These are phyloP conservation scores for Lathyrus oleraceus DNA, from an alignment of 306 rosid species.

Conservation along the genomic window DNA sequence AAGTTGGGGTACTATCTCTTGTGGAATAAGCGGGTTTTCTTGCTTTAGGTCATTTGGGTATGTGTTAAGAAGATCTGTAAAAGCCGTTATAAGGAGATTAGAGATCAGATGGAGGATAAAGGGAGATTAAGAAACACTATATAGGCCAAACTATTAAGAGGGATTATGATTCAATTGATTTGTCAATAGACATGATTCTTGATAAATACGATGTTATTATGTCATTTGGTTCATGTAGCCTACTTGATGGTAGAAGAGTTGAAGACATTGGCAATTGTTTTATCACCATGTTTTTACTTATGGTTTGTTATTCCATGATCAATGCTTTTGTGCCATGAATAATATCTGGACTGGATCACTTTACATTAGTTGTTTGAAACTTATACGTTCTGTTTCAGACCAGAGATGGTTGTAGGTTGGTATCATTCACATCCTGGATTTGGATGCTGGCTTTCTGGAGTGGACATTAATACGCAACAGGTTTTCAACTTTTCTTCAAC, in stretches of 20 bases:
- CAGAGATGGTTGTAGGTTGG: constrained; percentile 99
- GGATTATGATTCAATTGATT: background rate
- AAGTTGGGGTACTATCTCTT: background rate
- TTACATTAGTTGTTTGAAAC: constrained; percentile 11
- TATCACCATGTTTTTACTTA: background rate
- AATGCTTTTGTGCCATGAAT: constrained; percentile 7
- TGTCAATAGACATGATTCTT: background rate
- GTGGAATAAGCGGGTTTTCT: background rate
- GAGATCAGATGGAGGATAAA: background rate
- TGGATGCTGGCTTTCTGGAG: constrained; percentile 99
- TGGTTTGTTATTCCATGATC: background rate
- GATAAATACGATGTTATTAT: background rate
- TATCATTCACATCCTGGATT: constrained; percentile 98
- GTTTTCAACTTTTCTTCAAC: constrained; percentile 43
- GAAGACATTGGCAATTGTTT: background rate
- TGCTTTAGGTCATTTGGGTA: background rate
- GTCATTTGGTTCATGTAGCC: background rate
- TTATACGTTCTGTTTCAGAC: constrained; percentile 50
- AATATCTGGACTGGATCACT: constrained; percentile 9
- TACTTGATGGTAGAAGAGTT: background rate
- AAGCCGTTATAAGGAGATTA: background rate
- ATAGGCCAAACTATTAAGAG: background rate
- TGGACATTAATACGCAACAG: constrained; percentile 97
- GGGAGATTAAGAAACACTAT: background rate
- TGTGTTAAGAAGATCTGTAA: background rate